Conservation (phyloP, 805 yeast genomes). For the Starmerella bacillaris region DNA sequence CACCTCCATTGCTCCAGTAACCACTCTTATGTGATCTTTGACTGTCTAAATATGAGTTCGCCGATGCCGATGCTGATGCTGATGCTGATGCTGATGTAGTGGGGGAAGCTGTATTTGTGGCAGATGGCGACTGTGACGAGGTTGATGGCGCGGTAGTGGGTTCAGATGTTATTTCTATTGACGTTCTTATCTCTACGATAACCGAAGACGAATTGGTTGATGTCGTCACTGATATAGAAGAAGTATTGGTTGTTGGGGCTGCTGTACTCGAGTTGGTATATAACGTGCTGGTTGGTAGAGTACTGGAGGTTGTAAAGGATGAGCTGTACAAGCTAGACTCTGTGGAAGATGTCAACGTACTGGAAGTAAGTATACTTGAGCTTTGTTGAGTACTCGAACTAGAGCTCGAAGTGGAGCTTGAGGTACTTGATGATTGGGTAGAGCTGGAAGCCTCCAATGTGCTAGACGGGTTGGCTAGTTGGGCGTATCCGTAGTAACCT, state of each 20-base stretch:
- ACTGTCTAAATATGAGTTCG: not conserved
- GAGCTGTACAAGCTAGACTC: conserved; percentile 6
- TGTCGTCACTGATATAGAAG: not conserved
- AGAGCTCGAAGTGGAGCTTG: conserved; percentile 6
- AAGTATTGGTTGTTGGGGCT: not conserved
- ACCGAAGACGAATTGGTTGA: conserved; percentile 2
- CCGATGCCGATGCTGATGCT: conserved; percentile 1
- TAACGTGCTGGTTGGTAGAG: not conserved
- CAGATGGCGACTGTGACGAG: conserved; percentile 2
- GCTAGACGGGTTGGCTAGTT: conserved; percentile 24
- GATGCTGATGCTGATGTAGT: conserved; percentile 14
- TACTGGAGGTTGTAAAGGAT: conserved; percentile 11
- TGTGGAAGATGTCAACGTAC: conserved; percentile 9
- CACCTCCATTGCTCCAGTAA: conserved; percentile 53
- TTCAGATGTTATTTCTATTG: conserved; percentile 3
- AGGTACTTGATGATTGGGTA: too few relatives aligned
- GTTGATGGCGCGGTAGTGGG: conserved; percentile 4
- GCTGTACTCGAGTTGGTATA: conserved; percentile 1
- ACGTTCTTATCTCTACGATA: conserved; percentile 1
- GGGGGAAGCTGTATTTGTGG: conserved; percentile 12
- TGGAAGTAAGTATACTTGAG: conserved; percentile 10
- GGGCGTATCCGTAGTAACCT: conserved; percentile 38
- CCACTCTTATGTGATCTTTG: conserved; percentile 4
- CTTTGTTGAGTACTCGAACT: conserved; percentile 7
- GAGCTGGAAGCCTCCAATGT: conserved; percentile 16